Evolutionary conservation across 1,139 yeast species (phyloP).

Genomic region (Yamadazyma friedrichii): DNA sequence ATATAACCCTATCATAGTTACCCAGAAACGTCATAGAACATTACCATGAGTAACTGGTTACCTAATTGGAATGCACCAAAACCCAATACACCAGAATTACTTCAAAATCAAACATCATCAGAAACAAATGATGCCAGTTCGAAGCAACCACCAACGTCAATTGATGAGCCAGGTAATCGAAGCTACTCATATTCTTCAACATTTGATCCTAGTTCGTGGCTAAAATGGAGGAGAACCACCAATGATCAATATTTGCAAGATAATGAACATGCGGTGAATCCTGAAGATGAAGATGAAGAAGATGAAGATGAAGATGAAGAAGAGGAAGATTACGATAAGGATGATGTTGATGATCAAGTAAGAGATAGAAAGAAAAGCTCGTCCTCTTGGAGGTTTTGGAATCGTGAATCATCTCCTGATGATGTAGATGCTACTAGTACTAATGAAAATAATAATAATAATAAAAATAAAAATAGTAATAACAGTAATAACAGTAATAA

Average conservation of each 20-base stretch:
- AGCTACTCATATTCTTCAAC: slow-evolving; percentile 13
- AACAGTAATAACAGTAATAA: not conserved
- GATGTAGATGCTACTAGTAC: slow-evolving; percentile 5
- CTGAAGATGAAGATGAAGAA: slow-evolving; percentile 21
- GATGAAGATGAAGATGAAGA: slow-evolving; percentile 26
- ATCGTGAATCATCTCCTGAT: slow-evolving; percentile 5
- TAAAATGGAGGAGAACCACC: slow-evolving; percentile 12
- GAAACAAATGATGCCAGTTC: not conserved
- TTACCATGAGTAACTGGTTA: slow-evolving; percentile 12
- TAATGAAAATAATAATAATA: slow-evolving; percentile 7
- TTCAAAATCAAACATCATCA: not conserved
- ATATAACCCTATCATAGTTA: not conserved
- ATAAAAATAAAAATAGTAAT: not conserved
- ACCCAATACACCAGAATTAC: not conserved
- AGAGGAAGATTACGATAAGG: slow-evolving; percentile 26
- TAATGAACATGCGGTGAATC: slow-evolving; percentile 8
- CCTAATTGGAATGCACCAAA: slow-evolving; percentile 9
- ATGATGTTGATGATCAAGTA: slow-evolving; percentile 36
- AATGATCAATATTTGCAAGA: slow-evolving; percentile 9
- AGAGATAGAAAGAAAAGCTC: slow-evolving; percentile 27
- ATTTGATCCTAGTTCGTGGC: slow-evolving; percentile 13
- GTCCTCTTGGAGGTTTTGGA: slow-evolving; percentile 42
- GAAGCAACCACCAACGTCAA: not conserved
- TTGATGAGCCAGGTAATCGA: slow-evolving; percentile 1
- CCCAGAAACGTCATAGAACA: too few relatives aligned